phyloP scores from a whole-genome alignment of 202 grass and related monocot species.

The Bolboschoenoplectus hybrid region DNA sequence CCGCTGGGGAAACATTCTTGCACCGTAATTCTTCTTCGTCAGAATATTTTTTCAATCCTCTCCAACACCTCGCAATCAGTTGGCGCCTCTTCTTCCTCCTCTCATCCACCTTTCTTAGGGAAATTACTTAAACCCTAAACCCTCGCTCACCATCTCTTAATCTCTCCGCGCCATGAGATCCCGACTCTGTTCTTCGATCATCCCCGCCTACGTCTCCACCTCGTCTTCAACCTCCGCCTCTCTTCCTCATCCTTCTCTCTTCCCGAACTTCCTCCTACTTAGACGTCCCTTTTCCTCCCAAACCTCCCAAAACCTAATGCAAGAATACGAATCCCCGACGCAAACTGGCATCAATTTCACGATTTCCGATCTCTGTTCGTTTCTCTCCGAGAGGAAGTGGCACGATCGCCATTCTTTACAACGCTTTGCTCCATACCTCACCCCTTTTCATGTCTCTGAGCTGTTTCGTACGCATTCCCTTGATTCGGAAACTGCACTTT shows the following conservation, averaged over 20 bases:
- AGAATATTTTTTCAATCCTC: background rate
- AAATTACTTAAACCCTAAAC: slow-evolving; percentile 42
- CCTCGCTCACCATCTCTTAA: slow-evolving; percentile 15
- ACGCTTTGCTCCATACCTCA: slow-evolving; percentile 57
- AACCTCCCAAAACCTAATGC: background rate
- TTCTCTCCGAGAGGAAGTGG: slow-evolving; percentile 71
- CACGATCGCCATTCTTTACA: slow-evolving; percentile 49
- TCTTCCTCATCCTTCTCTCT: slow-evolving; percentile 26
- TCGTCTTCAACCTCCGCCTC: slow-evolving; percentile 24
- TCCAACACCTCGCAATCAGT: background rate
- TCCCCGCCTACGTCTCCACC: background rate
- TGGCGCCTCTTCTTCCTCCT: background rate
- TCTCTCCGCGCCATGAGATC: slow-evolving; percentile 41
- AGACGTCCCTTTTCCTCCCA: slow-evolving; percentile 15
- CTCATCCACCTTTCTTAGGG: background rate
- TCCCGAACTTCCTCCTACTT: slow-evolving; percentile 19
- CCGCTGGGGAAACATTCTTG: background rate
- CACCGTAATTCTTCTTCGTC: too few relatives aligned
- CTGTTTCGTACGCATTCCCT: slow-evolving; percentile 44
- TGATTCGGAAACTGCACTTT: slow-evolving; percentile 55
- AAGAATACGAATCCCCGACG: background rate
- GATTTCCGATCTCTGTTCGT: slow-evolving; percentile 50
- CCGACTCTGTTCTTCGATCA: slow-evolving; percentile 37
- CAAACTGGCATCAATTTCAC: slow-evolving; percentile 24
- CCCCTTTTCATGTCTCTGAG: slow-evolving; percentile 52